phyloP scores from a whole-genome alignment of 768 basidiomycete species.

The Sutorius australiensis region DNA sequence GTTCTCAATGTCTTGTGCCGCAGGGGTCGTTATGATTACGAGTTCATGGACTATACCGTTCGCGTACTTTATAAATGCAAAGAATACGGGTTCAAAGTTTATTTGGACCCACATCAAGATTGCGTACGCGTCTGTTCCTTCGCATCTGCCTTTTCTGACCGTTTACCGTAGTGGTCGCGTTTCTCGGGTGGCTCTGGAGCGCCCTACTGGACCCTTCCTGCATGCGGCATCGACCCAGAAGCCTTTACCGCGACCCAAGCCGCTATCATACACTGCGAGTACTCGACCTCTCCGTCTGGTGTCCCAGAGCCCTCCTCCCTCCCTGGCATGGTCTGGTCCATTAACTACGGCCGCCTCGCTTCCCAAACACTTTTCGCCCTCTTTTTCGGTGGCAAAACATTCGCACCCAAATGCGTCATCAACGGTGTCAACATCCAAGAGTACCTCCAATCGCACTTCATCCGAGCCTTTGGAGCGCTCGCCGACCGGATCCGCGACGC shows the following conservation, averaged over 20 bases:
- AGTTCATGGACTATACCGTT: conserved; percentile 90
- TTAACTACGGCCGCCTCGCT: conserved; percentile 88
- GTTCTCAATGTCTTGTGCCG: not conserved
- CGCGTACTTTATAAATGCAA: conserved; percentile 87
- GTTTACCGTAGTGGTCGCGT: conserved; percentile 73
- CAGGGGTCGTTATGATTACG: conserved; percentile 86
- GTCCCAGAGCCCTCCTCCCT: conserved; percentile 65
- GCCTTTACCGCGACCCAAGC: conserved; percentile 83
- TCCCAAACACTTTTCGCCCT: conserved; percentile 90
- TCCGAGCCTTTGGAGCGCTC: conserved; percentile 69
- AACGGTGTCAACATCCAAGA: conserved; percentile 92
- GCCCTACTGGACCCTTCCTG: conserved; percentile 88
- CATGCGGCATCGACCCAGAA: conserved; percentile 86
- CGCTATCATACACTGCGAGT: conserved; percentile 87
- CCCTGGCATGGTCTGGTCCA: conserved; percentile 96
- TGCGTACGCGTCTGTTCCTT: conserved; percentile 50
- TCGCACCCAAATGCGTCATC: conserved; percentile 87
- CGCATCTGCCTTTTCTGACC: not conserved
- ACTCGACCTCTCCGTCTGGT: conserved; percentile 48
- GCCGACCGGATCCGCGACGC: conserved; percentile 75
- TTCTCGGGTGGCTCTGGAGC: conserved; percentile 94
- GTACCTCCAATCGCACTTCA: conserved; percentile 74
- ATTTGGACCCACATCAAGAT: conserved; percentile 96
- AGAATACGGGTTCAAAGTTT: conserved; percentile 86
- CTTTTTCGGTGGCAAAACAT: conserved; percentile 88